Evolutionary conservation across 129 eudicot species (phyloP), one percentile per base, ranked within the genome.

Genomic region (Glebionis coronaria): DNA sequence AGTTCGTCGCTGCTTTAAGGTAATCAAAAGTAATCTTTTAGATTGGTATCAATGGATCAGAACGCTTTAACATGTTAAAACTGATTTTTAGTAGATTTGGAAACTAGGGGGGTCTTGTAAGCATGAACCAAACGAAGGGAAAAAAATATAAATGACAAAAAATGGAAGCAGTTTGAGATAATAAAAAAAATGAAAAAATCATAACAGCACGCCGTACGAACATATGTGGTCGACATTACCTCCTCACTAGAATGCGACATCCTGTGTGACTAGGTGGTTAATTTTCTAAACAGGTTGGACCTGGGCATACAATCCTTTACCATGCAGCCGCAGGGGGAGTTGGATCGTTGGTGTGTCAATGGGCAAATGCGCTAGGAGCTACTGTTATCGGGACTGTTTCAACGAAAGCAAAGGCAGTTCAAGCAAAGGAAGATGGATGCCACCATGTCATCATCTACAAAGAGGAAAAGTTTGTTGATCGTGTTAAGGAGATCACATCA

Each of bases 281-380:
- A 23, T 3, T 63, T 55, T 61, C 51, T 12, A 60, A 50, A 29
- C 45, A 85, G 87, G 85, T 82, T 73, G 81, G 73, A 63, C 77
- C 76, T 16, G 87, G 83, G 29, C 87, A 85, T 63, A 85, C 85
- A 7, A 75, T 85, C 59, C 87, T 85, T 44, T 75, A 82, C 54
- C 87, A 82, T 66, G 91, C 91, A 9, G 91, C 87, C 10, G 91
- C 87, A 2, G 91, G 87, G 28, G 91, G 87, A 10, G 82, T 74
- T 40, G 91, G 91, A 9, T 82, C 87, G 25, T 25, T 85, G 58
- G 50, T 79, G 61, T 85, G 91, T 75, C 91, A 85, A 35, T 85
- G 91, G 91, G 85, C 83, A 45, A 85, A 70, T 64, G 68, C 81
- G 8, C 80, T 79, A 7, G 91, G 91, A 4, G 91, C 91, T 15